phyloP scores from a whole-genome alignment of 441 rosid species.

The Gossypium trilobum region DNA sequence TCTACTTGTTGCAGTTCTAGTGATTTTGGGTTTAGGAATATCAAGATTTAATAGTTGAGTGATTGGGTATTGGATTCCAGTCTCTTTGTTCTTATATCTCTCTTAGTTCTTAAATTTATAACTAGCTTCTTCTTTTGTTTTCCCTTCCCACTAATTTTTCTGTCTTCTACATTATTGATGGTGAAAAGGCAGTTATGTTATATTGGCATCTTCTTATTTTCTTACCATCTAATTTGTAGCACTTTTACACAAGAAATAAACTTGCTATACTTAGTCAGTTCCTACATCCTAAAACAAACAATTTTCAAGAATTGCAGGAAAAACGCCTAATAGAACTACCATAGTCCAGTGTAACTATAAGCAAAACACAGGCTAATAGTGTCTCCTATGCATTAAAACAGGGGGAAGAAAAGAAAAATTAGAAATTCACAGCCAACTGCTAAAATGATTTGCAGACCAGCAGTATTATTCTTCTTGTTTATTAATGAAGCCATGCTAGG shows the following conservation, averaged over 20 bases:
- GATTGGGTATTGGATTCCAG: background rate
- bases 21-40: background rate
- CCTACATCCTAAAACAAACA: background rate
- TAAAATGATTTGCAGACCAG: background rate
- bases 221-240: conserved; percentile 2
- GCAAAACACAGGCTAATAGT: background rate
- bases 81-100: background rate
- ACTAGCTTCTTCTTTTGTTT: background rate
- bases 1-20: background rate
- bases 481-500: background rate
- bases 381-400: background rate
- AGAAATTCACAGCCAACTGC: background rate
- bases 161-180: background rate
- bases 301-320: background rate
- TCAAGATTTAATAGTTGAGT: background rate
- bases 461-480: background rate
- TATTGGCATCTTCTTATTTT: background rate
- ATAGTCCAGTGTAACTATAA: background rate
- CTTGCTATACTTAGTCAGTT: background rate
- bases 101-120: background rate
- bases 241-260: background rate
- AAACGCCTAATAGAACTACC: background rate
- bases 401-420: background rate
- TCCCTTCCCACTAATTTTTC: background rate
- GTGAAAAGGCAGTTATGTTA: background rate